Evolutionary conservation across 1,139 yeast genomes (phyloP).

Genomic region (Protomyces lactucae-debilis): DNA sequence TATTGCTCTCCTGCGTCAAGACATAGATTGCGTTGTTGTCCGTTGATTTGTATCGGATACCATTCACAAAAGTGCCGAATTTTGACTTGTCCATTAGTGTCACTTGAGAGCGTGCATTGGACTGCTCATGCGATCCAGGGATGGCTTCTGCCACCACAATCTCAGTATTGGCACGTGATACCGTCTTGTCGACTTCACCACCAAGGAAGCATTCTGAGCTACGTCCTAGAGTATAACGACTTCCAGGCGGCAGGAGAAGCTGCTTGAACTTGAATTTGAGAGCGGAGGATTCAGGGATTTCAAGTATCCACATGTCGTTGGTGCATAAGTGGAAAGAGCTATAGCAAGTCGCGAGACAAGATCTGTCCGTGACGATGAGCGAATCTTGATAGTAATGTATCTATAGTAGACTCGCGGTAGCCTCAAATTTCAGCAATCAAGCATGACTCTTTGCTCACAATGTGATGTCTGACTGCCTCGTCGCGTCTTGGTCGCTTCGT

Average conservation of each 20-base stretch:
- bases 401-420: no score
- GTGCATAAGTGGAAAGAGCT: neutral
- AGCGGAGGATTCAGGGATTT: neutral
- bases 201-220: neutral
- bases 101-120: slow-evolving; percentile 1
- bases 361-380: no score
- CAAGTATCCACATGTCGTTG: slow-evolving; percentile 7
- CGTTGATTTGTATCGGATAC: neutral
- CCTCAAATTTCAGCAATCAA: no score
- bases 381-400: no score
- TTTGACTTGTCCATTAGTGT: slow-evolving; percentile 14
- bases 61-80: slow-evolving; percentile 9
- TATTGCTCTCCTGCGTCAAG: neutral
- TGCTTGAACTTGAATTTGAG: neutral
- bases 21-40: neutral
- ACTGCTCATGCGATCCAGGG: neutral
- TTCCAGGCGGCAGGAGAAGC: slow-evolving; percentile 6
- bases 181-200: slow-evolving; percentile 10
- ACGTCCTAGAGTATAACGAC: slow-evolving; percentile 6
- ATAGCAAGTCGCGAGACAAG: neutral
- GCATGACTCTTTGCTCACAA: no score
- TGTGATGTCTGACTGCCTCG: no score
- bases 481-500: neutral
- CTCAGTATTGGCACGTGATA: slow-evolving; percentile 9
- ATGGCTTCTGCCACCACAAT: neutral